Conservation (phyloP, 192 early-diverging fungal species). For the Dissophora ornata region DNA sequence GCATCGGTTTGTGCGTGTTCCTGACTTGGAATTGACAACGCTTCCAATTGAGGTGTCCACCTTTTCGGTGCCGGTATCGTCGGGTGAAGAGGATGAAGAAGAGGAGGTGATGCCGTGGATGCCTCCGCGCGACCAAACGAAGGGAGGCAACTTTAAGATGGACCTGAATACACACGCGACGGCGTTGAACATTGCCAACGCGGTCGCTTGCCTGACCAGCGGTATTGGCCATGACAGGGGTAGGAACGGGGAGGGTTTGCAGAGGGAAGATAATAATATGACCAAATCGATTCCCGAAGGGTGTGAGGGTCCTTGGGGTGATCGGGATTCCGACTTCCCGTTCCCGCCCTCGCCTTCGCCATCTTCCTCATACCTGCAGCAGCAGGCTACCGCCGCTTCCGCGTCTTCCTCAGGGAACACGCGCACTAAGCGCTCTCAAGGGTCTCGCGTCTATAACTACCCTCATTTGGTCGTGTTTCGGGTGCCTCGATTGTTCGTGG, state of each 20-base stretch:
- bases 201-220: constrained; percentile 24
- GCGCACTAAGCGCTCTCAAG: not conserved
- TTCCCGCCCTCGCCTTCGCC: constrained; percentile 3
- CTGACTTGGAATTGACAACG: not conserved
- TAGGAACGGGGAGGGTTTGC: not conserved
- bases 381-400: not conserved
- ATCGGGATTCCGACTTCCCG: constrained; percentile 21
- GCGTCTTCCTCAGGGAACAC: not conserved
- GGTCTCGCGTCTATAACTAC: not conserved
- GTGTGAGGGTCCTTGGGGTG: constrained; percentile 41
- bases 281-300: constrained; percentile 3
- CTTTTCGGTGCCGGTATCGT: constrained; percentile 28
- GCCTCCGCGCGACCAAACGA: constrained; percentile 29
- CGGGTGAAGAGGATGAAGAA: not conserved
- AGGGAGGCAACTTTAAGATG: constrained; percentile 33
- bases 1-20: constrained; percentile 24
- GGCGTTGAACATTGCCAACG: constrained; percentile 38
- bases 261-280: not conserved
- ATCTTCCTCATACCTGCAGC: not conserved
- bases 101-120: constrained; percentile 27
- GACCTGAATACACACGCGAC: constrained; percentile 43
- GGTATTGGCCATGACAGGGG: not conserved
- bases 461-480: constrained; percentile 47
- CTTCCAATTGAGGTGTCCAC: not conserved
- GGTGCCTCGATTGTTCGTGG: constrained; percentile 22